Evolutionary conservation across 2,329 filamentous ascomycete species (phyloP), one percentile per base, ranked within the genome.

Genomic region (Phaeosphaeria sp.): DNA sequence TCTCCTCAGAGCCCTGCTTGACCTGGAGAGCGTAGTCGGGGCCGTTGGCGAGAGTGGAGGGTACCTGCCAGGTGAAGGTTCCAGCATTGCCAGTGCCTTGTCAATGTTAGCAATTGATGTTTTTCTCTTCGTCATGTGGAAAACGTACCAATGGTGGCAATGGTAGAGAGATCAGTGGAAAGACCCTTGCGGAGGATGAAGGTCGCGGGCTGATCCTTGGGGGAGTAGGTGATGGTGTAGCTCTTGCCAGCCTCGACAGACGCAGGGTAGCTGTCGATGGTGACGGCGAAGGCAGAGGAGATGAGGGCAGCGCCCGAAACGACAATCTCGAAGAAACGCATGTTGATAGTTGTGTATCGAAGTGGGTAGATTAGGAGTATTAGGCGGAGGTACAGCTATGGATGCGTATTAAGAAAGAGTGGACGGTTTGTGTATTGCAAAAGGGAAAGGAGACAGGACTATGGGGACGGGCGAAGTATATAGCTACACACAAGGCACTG

Each of bases 21-120:
- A 89, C 87, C 72, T 87, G 75, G 56, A 89, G 81, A 54, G 87
- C 85, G 68, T 88, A 89, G 76, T 86, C 78, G 39, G 72, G 58
- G 55, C 75, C 81, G 60, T 79, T 72, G 46, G 72, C 65, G 25
- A 87, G 76, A 41, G 67, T 72, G 22, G 67, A 71, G 41, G 75
- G 71, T 5, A 83, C 82, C 17, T 78, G 84, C 84, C 84, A 88
- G 55, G 75, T 77, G 78, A 78, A 85, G 22, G 70, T 74, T 55
- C 82, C 82, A 50, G 78, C 79, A 49, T 73, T 78, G 22, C 79
- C 82, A 53, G 77, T 59, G 41, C 72, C 80, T 80, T 51, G 46
- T 3, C 10, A 9, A 17, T 18, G 10, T 7, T 21, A 54, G 73
- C 50, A 74, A 64, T 36, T 52, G 25, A 36, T 21, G 27, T 22